Base-by-base conservation (phyloP, 2,329 filamentous ascomycete genomes). In the Hirsutella minnesotensis region DNA sequence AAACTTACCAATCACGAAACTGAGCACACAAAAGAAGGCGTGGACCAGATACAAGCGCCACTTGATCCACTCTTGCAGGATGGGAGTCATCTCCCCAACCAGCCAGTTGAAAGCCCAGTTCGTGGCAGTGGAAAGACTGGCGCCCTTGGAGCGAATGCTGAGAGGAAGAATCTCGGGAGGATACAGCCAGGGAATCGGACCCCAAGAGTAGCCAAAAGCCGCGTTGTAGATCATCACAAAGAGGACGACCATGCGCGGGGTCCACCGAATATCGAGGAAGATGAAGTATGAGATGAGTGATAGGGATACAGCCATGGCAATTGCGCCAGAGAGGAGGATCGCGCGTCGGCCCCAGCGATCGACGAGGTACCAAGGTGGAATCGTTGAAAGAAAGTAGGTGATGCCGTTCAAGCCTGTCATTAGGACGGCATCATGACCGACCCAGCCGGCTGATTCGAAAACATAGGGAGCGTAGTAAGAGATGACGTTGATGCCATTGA, bases 101-200 rank as follows among this genome's bases (percentile, higher is more conserved):
- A 96, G 70, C 85, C 88, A 98, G 65, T 98, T 98, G 65, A 92
- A 95, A 1, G 90, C 88, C 92, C 92, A 98, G 60, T 98, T 98
- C 27, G 89, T 82, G 16, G 92, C 92, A 2, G 92, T 96, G 47
- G 90, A 95, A 60, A 98, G 66, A 73, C 88, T 95, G 42, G 92
- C 90, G 47, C 92, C 92, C 71, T 96, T 96, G 46, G 90, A 94
- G 55, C 92, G 82, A 59, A 96, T 95, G 69, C 88, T 95, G 47
- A 98, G 72, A 4, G 92, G 92, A 36, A 98, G 72, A 48, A 98
- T 98, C 72, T 98, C 92, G n/a, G 92, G 92, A 13, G 92, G 92
- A 61, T 96, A 96, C 15, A 98, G 70, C 92, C 92, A 98, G 9
- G 92, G 92, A 47, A 98, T 94, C 1, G 92, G 92, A 16, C 92